phyloP scores from a whole-genome alignment of 1,139 yeast genomes.

The Geotrichum citri-aurantii region DNA sequence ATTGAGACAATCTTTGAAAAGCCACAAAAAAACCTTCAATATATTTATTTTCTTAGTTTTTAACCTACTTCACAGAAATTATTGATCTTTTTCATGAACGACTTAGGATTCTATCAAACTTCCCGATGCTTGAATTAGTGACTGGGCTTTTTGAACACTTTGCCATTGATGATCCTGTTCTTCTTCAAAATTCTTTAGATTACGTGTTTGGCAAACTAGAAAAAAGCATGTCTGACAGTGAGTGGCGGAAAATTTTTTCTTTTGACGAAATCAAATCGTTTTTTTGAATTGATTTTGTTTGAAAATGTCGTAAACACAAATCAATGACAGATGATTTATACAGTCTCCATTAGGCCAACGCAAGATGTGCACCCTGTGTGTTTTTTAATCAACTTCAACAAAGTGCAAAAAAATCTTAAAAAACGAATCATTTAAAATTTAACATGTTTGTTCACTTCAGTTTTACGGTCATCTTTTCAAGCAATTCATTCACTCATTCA shows the following conservation, averaged over 20 bases:
- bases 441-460: no score
- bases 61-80: background rate
- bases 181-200: background rate
- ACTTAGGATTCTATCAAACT: background rate
- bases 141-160: background rate
- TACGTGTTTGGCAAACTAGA: background rate
- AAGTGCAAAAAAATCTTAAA: background rate
- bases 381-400: background rate
- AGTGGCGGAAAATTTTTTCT: background rate
- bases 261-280: background rate
- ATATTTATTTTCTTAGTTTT: background rate
- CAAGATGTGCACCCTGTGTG: background rate
- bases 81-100: no score
- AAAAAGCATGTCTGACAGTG: background rate
- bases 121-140: background rate
- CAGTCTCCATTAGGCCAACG: background rate
- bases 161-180: background rate
- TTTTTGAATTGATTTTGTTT: background rate
- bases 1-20: background rate
- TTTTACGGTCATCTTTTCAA: no score
- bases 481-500: no score
- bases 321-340: background rate
- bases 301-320: background rate
- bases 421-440: no score
- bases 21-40: background rate